Evolutionary conservation across 495 filamentous ascomycete genomes (phyloP), one percentile per base, ranked within the genome.

Genomic region (Delitschia confertaspora): DNA sequence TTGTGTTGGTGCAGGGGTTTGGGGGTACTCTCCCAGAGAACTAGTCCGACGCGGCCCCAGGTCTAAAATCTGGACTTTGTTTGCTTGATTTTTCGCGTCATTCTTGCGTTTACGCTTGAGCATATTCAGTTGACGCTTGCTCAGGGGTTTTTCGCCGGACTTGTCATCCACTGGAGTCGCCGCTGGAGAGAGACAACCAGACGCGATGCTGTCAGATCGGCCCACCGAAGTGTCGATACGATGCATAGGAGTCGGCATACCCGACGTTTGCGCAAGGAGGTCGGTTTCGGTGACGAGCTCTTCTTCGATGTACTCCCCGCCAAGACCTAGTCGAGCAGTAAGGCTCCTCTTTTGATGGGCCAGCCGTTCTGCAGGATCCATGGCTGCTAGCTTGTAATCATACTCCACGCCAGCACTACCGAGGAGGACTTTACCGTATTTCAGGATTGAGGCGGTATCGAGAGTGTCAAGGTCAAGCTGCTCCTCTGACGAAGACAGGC

Each of bases 31-130:
- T 3, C 9, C 10, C 17, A 40, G 34, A 5, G 48, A 49, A 35
- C 39, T 49, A 5, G 34, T 14, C 35, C 39, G 38, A 6, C 51
- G 47, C 21, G 80, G 71, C 0, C 82, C 81, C 27, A 98, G 65
- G 60, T 96, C 91, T 10, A 88, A 78, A n/a, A 86, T 74, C n/a
- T 80, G 72, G 27, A 93, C 87, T 60, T 96, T 96, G 44, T 81
- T 87, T 10, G 82, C 82, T 25, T 85, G 82, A 57, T 84, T 44
- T 27, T 59, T 53, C 30, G 60, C 33, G 19, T 64, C 61, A 23
- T 63, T 53, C 52, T 65, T 66, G 4, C 57, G 79, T 59, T 86
- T 88, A 6, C 91, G 77, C 61, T 98, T 98, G 7, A 98, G 69
- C 41, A 85, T 83, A 56, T 96, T 98, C 20, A 94, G 71, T 59